Conservation (phyloP, 176 grass and related monocot genomes). For the Cenchrus fungigraminus region DNA sequence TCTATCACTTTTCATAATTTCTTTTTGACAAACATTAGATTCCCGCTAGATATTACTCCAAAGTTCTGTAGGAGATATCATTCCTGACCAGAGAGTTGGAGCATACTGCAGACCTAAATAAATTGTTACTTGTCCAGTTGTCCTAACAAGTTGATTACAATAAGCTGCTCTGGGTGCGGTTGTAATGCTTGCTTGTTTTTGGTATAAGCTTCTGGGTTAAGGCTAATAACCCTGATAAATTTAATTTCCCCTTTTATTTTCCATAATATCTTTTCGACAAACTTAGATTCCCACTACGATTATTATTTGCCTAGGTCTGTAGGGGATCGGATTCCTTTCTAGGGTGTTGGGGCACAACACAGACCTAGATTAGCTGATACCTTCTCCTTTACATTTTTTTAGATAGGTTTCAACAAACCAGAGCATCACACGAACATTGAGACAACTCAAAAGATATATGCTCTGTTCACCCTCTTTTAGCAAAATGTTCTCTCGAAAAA, state of each 20-base stretch:
- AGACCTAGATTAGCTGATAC: not conserved
- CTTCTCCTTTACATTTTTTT: constrained; percentile 24
- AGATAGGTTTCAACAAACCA: not conserved
- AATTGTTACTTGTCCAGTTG: not conserved
- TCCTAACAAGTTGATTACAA: constrained; percentile 1
- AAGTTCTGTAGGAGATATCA: constrained; percentile 19
- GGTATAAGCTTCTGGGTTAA: not conserved
- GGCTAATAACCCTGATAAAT: not conserved
- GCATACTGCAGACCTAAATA: not conserved
- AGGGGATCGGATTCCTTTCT: constrained; percentile 35
- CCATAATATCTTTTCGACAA: constrained; percentile 21
- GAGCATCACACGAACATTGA: constrained; percentile 15
- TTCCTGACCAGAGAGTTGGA: constrained; percentile 23
- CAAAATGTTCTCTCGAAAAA: not conserved
- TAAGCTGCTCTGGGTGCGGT: constrained; percentile 18
- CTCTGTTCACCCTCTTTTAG: not conserved
- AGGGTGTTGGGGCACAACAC: not conserved
- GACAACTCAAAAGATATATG: not conserved
- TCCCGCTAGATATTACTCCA: not conserved
- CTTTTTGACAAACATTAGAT: constrained; percentile 30
- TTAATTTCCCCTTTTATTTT: not conserved
- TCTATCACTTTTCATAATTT: not conserved
- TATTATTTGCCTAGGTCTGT: not conserved
- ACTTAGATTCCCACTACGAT: not conserved
- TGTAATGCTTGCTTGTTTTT: constrained; percentile 20